These are phyloP conservation scores for Pulchroboletus neoregius DNA, from an alignment of 1,284 basidiomycete genomes.

Conservation along the genomic window DNA sequence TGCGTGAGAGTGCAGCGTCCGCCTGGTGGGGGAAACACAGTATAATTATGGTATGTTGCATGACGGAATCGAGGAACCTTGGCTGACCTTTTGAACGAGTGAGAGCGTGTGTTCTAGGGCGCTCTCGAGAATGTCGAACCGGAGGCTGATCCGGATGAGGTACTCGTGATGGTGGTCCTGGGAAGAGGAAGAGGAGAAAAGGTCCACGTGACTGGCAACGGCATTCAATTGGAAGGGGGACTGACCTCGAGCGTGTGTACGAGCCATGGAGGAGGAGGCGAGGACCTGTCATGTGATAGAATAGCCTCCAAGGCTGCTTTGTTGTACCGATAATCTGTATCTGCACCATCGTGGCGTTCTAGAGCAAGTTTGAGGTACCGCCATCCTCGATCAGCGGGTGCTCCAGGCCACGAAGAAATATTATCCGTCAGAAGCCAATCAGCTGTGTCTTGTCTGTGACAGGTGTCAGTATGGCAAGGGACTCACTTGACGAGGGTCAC, in stretches of 20 bases:
- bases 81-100: constrained; percentile 65
- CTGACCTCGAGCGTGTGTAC: constrained; percentile 66
- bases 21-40: constrained; percentile 40
- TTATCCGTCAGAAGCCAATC: constrained; percentile 83
- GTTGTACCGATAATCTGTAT: constrained; percentile 72
- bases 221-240: constrained; percentile 3
- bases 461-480: constrained; percentile 12
- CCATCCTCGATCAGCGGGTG: constrained; percentile 80
- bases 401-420: constrained; percentile 79
- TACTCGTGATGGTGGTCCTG: constrained; percentile 74
- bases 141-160: constrained; percentile 69
- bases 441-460: constrained; percentile 56
- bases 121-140: constrained; percentile 75
- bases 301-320: constrained; percentile 77
- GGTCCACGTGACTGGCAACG: constrained; percentile 14
- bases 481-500: constrained; percentile 25
- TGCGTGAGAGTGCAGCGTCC: constrained; percentile 53
- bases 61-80: constrained; percentile 3
- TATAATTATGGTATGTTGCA: constrained; percentile 7
- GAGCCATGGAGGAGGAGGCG: constrained; percentile 79
- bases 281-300: constrained; percentile 58
- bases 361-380: constrained; percentile 81
- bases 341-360: constrained; percentile 70
- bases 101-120: constrained; percentile 72
- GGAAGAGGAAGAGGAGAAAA: background rate